Evolutionary conservation across 2,329 filamentous ascomycete species (phyloP), one percentile per base, ranked within the genome.

Genomic region (Trichoderma semiorbis): DNA sequence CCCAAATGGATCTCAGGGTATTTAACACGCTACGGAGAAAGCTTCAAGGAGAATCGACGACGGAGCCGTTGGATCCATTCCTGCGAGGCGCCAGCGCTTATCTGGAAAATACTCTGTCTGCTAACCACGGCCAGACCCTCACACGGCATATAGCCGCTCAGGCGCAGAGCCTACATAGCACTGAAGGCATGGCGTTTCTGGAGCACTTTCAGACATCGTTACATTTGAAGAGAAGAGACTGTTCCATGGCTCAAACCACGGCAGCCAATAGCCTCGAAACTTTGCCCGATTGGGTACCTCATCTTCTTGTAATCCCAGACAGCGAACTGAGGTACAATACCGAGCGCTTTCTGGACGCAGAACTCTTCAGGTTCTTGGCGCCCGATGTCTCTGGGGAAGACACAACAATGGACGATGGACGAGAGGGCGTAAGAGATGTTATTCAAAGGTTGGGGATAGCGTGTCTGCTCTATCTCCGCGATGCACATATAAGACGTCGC

Each of bases 11-110:
- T 57, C 63, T 81, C 0, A 81, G 84, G 58, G 82, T 94, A 2
- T 84, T 85, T 50, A 79, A 82, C 57, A 87, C 88, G 0, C 78
- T 93, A 53, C 82, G 86, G 72, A 80, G 80, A 53, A 86, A 85
- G 28, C 86, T 92, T 61, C 85, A 84, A 21, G 84, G 87, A 14
- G 80, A 81, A 39, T 77, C 77, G 3, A 77, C 80, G 16, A 78
- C 77, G 21, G 81, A 86, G 21, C 82, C 83, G 36, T 82, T 87
- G 73, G 82, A 84, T 18, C 86, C 89, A 1, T 92, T 86, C 75
- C 82, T 93, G 21, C 85, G 86, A n/a, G 87, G 85, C 18, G 87
- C 88, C 3, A 77, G 85, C 36, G 78, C 84, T 0, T 92, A 90
- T 75, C 86, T 89, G 39, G 80, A 81, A 53, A 73, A 78, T 63